Evolutionary conservation across 306 rosid species (phyloP).

Genomic region (Nissolia schottii): DNA sequence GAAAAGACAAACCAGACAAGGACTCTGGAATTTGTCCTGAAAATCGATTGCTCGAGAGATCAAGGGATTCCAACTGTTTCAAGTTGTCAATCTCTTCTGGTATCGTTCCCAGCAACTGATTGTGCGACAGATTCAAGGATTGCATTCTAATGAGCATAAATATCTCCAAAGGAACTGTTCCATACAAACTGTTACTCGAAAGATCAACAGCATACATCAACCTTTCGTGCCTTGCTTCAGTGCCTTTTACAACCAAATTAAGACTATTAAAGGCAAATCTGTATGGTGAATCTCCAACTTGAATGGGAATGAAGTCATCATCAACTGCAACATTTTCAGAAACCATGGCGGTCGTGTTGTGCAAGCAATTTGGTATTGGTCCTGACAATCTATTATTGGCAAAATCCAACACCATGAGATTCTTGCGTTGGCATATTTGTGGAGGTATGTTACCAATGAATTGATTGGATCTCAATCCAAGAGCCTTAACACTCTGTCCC

Average conservation of each 20-base stretch:
- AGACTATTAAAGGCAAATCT: too few relatives aligned
- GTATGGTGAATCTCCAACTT: too few relatives aligned
- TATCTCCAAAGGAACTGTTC: conserved; percentile 18
- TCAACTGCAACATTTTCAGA: neutral
- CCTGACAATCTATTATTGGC: neutral
- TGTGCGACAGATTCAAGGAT: conserved; percentile 25
- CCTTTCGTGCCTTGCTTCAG: too few relatives aligned
- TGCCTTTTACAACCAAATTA: too few relatives aligned
- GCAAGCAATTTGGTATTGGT: neutral
- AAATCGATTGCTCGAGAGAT: too few relatives aligned
- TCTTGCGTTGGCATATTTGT: neutral
- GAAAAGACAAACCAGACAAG: neutral
- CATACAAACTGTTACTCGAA: conserved; percentile 14
- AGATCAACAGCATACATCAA: neutral
- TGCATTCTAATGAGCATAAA: neutral
- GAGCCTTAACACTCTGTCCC: neutral
- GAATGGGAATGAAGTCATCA: too few relatives aligned
- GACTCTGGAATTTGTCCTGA: conserved; percentile 19
- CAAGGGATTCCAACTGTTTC: too few relatives aligned
- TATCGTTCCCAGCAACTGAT: conserved; percentile 23
- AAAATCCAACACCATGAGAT: neutral
- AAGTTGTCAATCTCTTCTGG: conserved; percentile 16
- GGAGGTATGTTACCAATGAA: neutral
- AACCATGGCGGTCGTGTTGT: neutral
- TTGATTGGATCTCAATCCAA: neutral